phyloP scores from a whole-genome alignment of 1,284 basidiomycete species.

The Melampsora americana region DNA sequence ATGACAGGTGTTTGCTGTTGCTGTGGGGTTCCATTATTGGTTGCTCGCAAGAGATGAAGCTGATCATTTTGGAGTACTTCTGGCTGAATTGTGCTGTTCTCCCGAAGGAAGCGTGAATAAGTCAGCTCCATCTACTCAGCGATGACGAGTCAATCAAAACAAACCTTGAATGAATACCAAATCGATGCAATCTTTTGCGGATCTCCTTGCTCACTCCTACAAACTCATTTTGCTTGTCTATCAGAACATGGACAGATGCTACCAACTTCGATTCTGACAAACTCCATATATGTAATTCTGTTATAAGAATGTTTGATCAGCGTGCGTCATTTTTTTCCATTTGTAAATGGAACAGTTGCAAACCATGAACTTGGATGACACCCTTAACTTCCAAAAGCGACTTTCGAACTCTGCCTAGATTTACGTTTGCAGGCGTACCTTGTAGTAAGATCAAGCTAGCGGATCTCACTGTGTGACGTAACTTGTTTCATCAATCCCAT shows the following conservation, averaged over 20 bases:
- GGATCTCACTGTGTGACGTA: slow-evolving; percentile 66
- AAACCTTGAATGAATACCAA: slow-evolving; percentile 81
- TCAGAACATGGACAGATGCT: slow-evolving; percentile 90
- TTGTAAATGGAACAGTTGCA: slow-evolving; percentile 4
- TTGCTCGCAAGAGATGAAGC: neutral
- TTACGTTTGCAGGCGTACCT: slow-evolving; percentile 84
- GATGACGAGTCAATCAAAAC: neutral
- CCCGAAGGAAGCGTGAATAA: no score
- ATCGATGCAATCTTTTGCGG: slow-evolving; percentile 74
- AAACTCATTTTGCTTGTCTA: slow-evolving; percentile 66
- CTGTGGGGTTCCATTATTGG: slow-evolving; percentile 5
- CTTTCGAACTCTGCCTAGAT: slow-evolving; percentile 76
- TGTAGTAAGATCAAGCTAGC: slow-evolving; percentile 96
- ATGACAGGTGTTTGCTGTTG: neutral
- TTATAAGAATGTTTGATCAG: neutral
- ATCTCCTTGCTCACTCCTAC: slow-evolving; percentile 85
- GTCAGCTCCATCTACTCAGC: neutral
- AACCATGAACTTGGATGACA: slow-evolving; percentile 80
- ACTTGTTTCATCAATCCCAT: neutral
- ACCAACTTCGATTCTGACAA: slow-evolving; percentile 82
- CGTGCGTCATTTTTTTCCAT: neutral
- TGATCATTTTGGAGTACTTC: slow-evolving; percentile 48
- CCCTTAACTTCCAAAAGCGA: slow-evolving; percentile 78
- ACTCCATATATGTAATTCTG: slow-evolving; percentile 86
- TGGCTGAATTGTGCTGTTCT: slow-evolving; percentile 51